A percentile compares a stretch with the other conserved stretches of the same genome.
phyloP scores from a whole-genome alignment of 169 alveolate species.

The Neospora caninum region DNA sequence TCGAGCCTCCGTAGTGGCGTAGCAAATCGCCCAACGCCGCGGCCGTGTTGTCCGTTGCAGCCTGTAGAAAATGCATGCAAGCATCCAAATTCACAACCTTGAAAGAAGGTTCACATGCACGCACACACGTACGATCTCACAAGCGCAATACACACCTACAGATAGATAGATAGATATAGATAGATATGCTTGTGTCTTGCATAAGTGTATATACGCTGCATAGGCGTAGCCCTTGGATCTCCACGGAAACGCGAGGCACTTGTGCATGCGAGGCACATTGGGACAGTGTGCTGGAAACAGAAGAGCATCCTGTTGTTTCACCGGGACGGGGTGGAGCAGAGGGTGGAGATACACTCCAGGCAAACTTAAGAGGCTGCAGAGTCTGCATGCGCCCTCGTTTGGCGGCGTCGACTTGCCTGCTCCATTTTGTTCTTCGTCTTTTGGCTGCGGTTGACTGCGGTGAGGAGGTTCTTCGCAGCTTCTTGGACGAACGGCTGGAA shows the following conservation, averaged over 20 bases:
- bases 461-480: slow-evolving; percentile 27
- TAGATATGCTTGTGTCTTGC: neutral
- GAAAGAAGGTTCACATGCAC: neutral
- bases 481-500: slow-evolving; percentile 35
- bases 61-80: slow-evolving; percentile 74
- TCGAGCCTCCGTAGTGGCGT: slow-evolving; percentile 75
- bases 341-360: too few relatives aligned
- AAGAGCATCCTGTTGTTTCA: too few relatives aligned
- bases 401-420: neutral
- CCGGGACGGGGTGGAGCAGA: too few relatives aligned
- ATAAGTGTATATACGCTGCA: too few relatives aligned
- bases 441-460: slow-evolving; percentile 11
- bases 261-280: too few relatives aligned
- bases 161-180: neutral
- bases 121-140: too few relatives aligned
- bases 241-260: too few relatives aligned
- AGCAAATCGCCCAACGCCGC: slow-evolving; percentile 88
- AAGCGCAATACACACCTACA: neutral
- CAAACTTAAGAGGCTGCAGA: too few relatives aligned
- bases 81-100: too few relatives aligned
- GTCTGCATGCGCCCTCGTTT: too few relatives aligned
- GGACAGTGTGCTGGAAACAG: too few relatives aligned
- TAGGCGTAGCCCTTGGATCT: too few relatives aligned
- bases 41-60: slow-evolving; percentile 88
- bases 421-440: slow-evolving; percentile 9